phyloP scores from a whole-genome alignment of 345 rosid species.

The Atalantia buxifolia region DNA sequence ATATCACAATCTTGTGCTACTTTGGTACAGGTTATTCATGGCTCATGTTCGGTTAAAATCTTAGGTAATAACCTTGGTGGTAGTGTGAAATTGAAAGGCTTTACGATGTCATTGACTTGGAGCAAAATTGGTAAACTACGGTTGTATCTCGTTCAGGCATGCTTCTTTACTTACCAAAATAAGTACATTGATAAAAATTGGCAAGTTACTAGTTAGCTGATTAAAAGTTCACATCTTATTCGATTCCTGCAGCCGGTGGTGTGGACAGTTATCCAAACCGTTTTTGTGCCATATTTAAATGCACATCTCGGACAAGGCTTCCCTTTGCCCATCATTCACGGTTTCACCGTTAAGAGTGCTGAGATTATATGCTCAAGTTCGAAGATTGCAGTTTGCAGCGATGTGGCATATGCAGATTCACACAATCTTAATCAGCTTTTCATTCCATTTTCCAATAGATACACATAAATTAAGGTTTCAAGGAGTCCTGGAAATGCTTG shows the following conservation, averaged over 20 bases:
- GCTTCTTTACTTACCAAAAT: not conserved
- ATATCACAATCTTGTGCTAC: not conserved
- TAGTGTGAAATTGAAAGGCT: constrained; percentile 61
- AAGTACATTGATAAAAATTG: not conserved
- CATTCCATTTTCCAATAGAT: not conserved
- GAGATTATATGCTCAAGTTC: constrained; percentile 55
- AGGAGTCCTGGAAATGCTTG: not conserved
- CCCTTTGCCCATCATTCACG: constrained; percentile 84
- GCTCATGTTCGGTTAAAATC: constrained; percentile 68
- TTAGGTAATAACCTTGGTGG: constrained; percentile 82
- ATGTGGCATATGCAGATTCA: constrained; percentile 49
- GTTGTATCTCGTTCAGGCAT: constrained; percentile 74
- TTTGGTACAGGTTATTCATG: constrained; percentile 53
- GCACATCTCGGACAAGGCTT: constrained; percentile 71
- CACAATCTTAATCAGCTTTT: constrained; percentile 11
- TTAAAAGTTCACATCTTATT: not conserved
- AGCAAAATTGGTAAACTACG: constrained; percentile 84
- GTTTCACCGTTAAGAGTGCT: constrained; percentile 71
- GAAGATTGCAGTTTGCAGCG: constrained; percentile 60
- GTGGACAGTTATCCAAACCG: constrained; percentile 85
- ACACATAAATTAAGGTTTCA: not conserved
- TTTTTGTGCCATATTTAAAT: constrained; percentile 74
- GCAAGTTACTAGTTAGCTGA: not conserved
- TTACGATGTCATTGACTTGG: constrained; percentile 84
- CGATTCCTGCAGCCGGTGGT: constrained; percentile 69